Evolutionary conservation across 345 rosid species (phyloP).

Genomic region (Brassica rapa): DNA sequence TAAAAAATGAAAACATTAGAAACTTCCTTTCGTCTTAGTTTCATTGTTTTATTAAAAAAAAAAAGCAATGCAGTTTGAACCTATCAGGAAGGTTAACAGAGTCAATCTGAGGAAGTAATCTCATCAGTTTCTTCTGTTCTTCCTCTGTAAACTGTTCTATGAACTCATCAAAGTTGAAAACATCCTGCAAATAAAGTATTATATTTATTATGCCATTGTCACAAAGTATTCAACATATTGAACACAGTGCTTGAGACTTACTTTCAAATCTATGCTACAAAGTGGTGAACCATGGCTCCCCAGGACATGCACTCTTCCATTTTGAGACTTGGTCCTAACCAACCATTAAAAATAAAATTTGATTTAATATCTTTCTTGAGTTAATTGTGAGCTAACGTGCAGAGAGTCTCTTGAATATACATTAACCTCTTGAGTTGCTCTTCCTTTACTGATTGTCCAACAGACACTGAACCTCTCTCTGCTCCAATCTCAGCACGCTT

Average conservation of each 20-base stretch:
- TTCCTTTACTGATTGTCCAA: slow-evolving; percentile 53
- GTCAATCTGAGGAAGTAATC: slow-evolving; percentile 70
- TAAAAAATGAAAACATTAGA: slow-evolving; percentile 25
- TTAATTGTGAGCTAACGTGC: neutral
- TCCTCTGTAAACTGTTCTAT: slow-evolving; percentile 59
- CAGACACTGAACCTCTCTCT: slow-evolving; percentile 45
- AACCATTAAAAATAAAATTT: neutral
- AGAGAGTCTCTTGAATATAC: no score
- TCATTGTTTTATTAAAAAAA: neutral
- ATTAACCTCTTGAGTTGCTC: slow-evolving; percentile 47
- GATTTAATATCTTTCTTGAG: neutral
- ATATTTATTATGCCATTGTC: neutral
- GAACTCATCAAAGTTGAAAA: slow-evolving; percentile 83
- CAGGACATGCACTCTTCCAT: slow-evolving; percentile 59
- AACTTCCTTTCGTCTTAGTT: neutral
- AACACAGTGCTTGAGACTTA: slow-evolving; percentile 40
- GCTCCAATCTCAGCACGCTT: slow-evolving; percentile 45
- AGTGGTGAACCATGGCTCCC: slow-evolving; percentile 67
- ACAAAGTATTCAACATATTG: neutral
- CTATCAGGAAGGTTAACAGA: slow-evolving; percentile 60
- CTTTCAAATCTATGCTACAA: slow-evolving; percentile 74
- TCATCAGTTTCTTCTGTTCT: slow-evolving; percentile 80
- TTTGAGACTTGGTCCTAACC: slow-evolving; percentile 48
- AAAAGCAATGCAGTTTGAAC: slow-evolving; percentile 34
- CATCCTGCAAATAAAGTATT: slow-evolving; percentile 51